Percentiles rank a stretch among this genome's conserved stretches.
These are phyloP conservation scores for Schizosaccharomyces osmophilus DNA, from an alignment of 805 yeast species.

Conservation along the genomic window DNA sequence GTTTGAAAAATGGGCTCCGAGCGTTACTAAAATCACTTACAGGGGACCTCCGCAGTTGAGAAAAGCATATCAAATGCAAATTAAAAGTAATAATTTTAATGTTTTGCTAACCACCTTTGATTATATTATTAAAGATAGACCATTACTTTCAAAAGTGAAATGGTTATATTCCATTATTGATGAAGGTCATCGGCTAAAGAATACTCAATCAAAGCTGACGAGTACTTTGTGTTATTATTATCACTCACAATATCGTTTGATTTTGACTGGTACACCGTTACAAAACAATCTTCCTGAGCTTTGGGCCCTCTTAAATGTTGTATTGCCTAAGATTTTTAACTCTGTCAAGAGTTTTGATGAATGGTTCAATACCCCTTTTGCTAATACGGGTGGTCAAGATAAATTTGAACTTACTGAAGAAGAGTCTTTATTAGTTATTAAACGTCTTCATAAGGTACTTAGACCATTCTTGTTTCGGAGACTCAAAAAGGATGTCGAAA, in stretches of 20 bases:
- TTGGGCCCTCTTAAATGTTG: conserved; percentile 89
- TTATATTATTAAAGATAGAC: conserved; percentile 74
- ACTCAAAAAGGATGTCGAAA: conserved; percentile 88
- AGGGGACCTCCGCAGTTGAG: conserved; percentile 81
- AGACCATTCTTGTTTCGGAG: conserved; percentile 85
- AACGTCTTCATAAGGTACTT: conserved; percentile 86
- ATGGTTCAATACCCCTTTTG: conserved; percentile 96
- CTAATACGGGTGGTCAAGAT: conserved; percentile 85
- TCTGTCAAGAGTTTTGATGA: conserved; percentile 92
- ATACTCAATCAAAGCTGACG: conserved; percentile 68
- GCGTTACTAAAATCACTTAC: conserved; percentile 53
- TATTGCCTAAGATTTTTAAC: conserved; percentile 83
- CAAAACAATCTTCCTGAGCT: conserved; percentile 88
- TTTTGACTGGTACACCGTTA: conserved; percentile 89
- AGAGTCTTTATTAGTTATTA: conserved; percentile 75
- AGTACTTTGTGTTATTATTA: conserved; percentile 64
- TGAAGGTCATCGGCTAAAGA: conserved; percentile 97
- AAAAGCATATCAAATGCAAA: conserved; percentile 43
- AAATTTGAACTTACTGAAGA: conserved; percentile 84
- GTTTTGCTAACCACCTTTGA: conserved; percentile 83
- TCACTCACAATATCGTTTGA: conserved; percentile 62
- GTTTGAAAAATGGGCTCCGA: conserved; percentile 93
- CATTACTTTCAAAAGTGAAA: conserved; percentile 48
- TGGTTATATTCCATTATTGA: conserved; percentile 98
- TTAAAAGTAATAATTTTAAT: conserved; percentile 61